Evolutionary conservation across 768 basidiomycete species (phyloP).

Genomic region (Kwoniella heveanensis): DNA sequence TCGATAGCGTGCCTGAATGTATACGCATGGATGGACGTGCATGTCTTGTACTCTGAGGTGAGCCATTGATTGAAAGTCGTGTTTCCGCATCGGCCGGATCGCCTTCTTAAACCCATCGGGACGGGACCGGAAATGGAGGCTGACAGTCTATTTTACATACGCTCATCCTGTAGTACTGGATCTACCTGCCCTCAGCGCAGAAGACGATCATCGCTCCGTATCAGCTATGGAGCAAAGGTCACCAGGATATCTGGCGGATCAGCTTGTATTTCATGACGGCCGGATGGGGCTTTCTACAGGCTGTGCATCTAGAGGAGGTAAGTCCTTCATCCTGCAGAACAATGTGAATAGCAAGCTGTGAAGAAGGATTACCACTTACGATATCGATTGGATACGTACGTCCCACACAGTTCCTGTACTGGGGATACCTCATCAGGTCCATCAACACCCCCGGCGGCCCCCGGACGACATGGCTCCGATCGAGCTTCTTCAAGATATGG

Average conservation of each 20-base stretch:
- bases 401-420: slow-evolving; percentile 36
- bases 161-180: slow-evolving; percentile 32
- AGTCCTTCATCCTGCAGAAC: background rate
- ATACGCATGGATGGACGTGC: slow-evolving; percentile 24
- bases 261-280: slow-evolving; percentile 28
- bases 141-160: too few species aligned
- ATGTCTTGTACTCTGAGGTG: slow-evolving; percentile 34
- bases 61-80: too few species aligned
- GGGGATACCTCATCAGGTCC: slow-evolving; percentile 41
- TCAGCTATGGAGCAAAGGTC: slow-evolving; percentile 31
- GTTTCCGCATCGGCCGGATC: too few species aligned
- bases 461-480: slow-evolving; percentile 31
- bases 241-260: slow-evolving; percentile 20
- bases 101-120: too few species aligned
- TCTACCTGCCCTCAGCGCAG: slow-evolving; percentile 17
- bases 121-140: too few species aligned
- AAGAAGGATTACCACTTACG: too few species aligned
- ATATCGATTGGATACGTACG: too few species aligned
- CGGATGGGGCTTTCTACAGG: slow-evolving; percentile 40
- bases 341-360: too few species aligned
- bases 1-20: slow-evolving; percentile 19
- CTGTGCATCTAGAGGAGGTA: slow-evolving; percentile 46
- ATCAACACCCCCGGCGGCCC: slow-evolving; percentile 32
- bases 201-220: slow-evolving; percentile 32
- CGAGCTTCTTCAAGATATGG: slow-evolving; percentile 40